Conservation (phyloP, 805 yeast genomes). For the Helenozyma baotianmanensis region DNA sequence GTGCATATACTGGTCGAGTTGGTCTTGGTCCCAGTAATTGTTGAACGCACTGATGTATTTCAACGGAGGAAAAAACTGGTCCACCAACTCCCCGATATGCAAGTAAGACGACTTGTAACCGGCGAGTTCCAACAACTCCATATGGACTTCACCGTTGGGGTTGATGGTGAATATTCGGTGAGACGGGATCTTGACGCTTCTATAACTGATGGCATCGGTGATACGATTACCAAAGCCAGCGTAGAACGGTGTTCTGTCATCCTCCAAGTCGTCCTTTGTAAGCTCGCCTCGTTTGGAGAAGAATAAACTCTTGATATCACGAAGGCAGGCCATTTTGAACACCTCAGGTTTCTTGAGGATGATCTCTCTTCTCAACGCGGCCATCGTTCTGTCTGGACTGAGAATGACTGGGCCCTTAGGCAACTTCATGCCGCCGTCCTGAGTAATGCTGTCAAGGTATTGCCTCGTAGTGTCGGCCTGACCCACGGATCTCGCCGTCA, state of each 20-base stretch:
- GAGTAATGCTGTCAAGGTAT: conserved; percentile 72
- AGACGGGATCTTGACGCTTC: conserved; percentile 90
- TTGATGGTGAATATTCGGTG: conserved; percentile 94
- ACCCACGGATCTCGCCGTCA: conserved; percentile 94
- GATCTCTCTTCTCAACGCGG: conserved; percentile 88
- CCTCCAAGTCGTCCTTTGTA: conserved; percentile 22
- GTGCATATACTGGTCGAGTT: conserved; percentile 30
- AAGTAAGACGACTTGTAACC: conserved; percentile 88
- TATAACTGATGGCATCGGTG: conserved; percentile 91
- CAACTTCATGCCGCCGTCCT: conserved; percentile 51
- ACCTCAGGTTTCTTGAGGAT: conserved; percentile 94
- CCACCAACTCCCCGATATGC: conserved; percentile 88
- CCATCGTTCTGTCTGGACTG: conserved; percentile 95
- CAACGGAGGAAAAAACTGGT: conserved; percentile 91
- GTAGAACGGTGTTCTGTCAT: conserved; percentile 74
- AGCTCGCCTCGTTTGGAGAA: conserved; percentile 17
- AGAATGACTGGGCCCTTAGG: conserved; percentile 93
- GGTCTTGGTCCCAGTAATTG: conserved; percentile 32
- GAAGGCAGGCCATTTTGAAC: conserved; percentile 95
- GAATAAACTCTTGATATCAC: conserved; percentile 76
- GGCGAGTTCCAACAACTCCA: conserved; percentile 91
- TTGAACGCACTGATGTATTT: conserved; percentile 27
- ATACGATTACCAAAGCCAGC: conserved; percentile 98
- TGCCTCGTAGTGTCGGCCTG: conserved; percentile 89
- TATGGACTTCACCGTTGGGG: conserved; percentile 94